Base-by-base conservation (phyloP, 2,329 filamentous ascomycete genomes). In the Colletotrichum zoysiae region DNA sequence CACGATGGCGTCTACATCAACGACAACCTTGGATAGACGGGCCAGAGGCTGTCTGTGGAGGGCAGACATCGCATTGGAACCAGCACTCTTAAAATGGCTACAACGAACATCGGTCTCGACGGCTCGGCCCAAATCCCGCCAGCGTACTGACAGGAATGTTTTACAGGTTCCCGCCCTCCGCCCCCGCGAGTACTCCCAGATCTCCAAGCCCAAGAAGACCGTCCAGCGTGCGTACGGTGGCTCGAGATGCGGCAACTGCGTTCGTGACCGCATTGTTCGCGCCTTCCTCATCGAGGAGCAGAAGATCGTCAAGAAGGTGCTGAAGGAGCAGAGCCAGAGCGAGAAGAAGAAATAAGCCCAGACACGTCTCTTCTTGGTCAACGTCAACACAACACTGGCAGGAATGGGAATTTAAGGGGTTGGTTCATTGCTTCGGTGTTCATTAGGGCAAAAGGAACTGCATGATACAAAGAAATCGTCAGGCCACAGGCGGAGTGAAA, bases 261-360 rank as follows among this genome's bases (percentile, higher is more conserved):
- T 99, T 79, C 95, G 95, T 86, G 96, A 99, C 89, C 93, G 96
- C 80, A 94, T 99, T 79, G 94, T 98, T 79, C 94, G 96, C 80
- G 96, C 96, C 76, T 99, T 99, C 92, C 88, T 99, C 85, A 98
- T 99, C 78, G 97, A 99, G 90, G 96, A 99, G 92, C 96, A 99
- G 91, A 99, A 99, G 94, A 98, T 99, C 81, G 96, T 99, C 87
- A 99, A 99, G 95, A 99, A 99, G 94, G 96, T 99, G 81, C 91
- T 98, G 85, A 98, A 98, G 93, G 95, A 98, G 90, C 94, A 97
- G 88, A 93, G 94, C 89, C 93, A 85, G 82, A 83, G 86, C 81
- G 84, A 87, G 80, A 91, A 88, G 86, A 90, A 90, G 88, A 90
- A 90, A 87, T 90, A 93, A 90, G 88, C 77, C 40, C 71, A 51